A percentile compares a stretch with the other conserved stretches of the same genome.
Evolutionary conservation across 768 basidiomycete species (phyloP).

Genomic region (Mycena filopes): DNA sequence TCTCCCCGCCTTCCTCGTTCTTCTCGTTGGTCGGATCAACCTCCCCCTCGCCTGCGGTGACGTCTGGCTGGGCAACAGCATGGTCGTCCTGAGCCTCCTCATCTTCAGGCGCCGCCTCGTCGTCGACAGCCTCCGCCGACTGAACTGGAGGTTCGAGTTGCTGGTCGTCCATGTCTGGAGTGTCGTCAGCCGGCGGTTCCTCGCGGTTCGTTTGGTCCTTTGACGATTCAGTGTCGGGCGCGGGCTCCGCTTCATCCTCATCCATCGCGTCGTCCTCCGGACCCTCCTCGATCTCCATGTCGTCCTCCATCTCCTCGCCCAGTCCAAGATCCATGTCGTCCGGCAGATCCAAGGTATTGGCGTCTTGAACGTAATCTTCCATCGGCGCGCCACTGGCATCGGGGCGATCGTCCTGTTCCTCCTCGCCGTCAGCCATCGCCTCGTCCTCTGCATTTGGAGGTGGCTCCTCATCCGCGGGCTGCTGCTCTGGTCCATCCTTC

Average conservation of each 20-base stretch:
- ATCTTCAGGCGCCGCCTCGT: conserved; percentile 42
- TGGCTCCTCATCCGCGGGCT: conserved; percentile 23
- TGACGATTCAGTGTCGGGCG: conserved; percentile 38
- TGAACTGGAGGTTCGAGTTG: conserved; percentile 42
- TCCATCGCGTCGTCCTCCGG: conserved; percentile 46
- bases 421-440: conserved; percentile 42
- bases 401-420: conserved; percentile 55
- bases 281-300: conserved; percentile 46
- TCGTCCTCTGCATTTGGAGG: conserved; percentile 40
- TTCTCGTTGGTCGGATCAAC: conserved; percentile 44
- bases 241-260: conserved; percentile 46
- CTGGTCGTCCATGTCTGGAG: conserved; percentile 46
- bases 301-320: conserved; percentile 49
- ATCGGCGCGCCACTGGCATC: conserved; percentile 71
- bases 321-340: conserved; percentile 79
- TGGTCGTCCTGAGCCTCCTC: conserved; percentile 44
- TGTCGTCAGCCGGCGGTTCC: conserved; percentile 37
- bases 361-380: conserved; percentile 82
- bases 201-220: conserved; percentile 37
- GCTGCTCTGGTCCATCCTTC: conserved; percentile 39
- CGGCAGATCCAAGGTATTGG: conserved; percentile 87
- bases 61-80: conserved; percentile 54
- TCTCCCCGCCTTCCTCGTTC: conserved; percentile 44
- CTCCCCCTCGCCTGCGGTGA: conserved; percentile 53
- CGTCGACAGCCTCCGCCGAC: conserved; percentile 44